Evolutionary conservation across 768 basidiomycete species (phyloP).

Genomic region (Pleurotus ostreatus): DNA sequence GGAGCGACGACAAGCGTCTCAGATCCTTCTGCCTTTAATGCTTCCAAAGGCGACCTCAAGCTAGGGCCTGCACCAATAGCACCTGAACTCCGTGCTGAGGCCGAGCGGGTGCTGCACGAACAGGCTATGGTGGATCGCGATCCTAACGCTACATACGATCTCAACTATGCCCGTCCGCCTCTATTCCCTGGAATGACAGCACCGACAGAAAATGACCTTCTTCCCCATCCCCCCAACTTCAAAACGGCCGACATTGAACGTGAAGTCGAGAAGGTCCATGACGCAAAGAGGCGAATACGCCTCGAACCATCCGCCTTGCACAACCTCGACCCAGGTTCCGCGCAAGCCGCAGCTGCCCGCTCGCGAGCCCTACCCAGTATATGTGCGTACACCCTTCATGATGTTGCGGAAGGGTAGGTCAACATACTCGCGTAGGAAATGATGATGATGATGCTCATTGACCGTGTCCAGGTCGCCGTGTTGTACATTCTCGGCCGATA

Average conservation of each 20-base stretch:
- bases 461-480: conserved; percentile 63
- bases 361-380: conserved; percentile 83
- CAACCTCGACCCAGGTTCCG: conserved; percentile 52
- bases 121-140: conserved; percentile 76
- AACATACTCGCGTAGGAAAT: conserved; percentile 5
- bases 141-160: conserved; percentile 61
- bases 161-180: conserved; percentile 47
- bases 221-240: conserved; percentile 80
- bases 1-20: conserved; percentile 46
- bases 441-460: conserved; percentile 4
- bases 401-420: conserved; percentile 88
- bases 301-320: conserved; percentile 70
- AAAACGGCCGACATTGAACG: conserved; percentile 84
- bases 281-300: conserved; percentile 88
- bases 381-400: conserved; percentile 93
- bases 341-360: conserved; percentile 53
- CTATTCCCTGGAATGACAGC: conserved; percentile 51
- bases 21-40: conserved; percentile 72
- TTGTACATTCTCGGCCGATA: conserved; percentile 86
- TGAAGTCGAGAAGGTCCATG: conserved; percentile 85
- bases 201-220: conserved; percentile 68
- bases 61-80: conserved; percentile 78
- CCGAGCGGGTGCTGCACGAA: conserved; percentile 75
- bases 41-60: conserved; percentile 72
- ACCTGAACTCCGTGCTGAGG: conserved; percentile 78